Base-by-base conservation (phyloP, 1,139 yeast species). In the Yamadazyma taylorii region DNA sequence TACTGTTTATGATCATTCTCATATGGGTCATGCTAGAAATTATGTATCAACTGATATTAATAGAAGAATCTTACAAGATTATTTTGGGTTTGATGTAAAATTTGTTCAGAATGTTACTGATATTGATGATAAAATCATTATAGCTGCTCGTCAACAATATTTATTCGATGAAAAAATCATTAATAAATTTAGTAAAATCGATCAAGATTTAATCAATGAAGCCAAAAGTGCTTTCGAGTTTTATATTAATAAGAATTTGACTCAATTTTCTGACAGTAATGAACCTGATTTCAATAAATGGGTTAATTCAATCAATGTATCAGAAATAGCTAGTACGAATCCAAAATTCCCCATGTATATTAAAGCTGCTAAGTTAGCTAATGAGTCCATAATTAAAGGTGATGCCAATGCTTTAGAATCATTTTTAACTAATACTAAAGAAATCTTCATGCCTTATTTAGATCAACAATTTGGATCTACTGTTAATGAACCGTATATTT, bases 1-100 rank as follows among this genome's bases (percentile, higher is more conserved):
- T 10, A 92, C 99, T 0, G 97, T 92, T n/a, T 92, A 92, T 56
- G 96, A 92, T 61, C 82, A 94, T 31, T 80, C 94, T 36, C 99
- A 92, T 58, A 88, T 92, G 97, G 99, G 99, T n/a, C 99, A 94
- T 63, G 98, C 98, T 15, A 74, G 98, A 61, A 92, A 92, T 66
- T 94, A 92, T 58, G 97, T 92, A 35, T 80, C 96, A 8, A 86
- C 88, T 37, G 98, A 94, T 60, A 88, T 92, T 56, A 85, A 88
- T 57, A 79, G 98, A 58, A 76, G 98, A 50, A 76, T 94, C 34
- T 60, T 92, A 48, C 87, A 82, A 58, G 89, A 90, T 58, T 90
- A 88, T 62, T 92, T 94, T 64, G 95, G 96, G 15, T 92, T 87
- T 64, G 80, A 86, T 51, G 76, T 92, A 33, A 73, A 73, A 36